These are phyloP conservation scores for Claviceps purpurea DNA, from an alignment of 2,329 filamentous ascomycete species.

Conservation along the genomic window DNA sequence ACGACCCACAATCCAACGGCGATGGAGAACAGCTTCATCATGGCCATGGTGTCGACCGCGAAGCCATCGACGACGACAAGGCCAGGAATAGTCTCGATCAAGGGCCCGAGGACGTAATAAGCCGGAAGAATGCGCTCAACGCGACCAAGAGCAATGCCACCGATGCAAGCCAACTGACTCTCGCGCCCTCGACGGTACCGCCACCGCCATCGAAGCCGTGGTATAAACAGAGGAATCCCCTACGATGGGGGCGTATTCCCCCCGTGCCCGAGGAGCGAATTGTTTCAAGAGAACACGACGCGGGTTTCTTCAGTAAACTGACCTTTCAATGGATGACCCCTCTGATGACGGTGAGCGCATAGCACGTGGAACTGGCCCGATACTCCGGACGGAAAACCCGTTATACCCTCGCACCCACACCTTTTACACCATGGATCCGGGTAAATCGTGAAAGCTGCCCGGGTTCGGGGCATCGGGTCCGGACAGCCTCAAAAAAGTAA, in stretches of 20 bases:
- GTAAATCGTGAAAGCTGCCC: neutral
- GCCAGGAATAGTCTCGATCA: slow-evolving; percentile 6
- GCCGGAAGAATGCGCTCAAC: slow-evolving; percentile 7
- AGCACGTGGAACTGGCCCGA: neutral
- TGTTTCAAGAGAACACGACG: slow-evolving; percentile 56
- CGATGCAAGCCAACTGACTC: slow-evolving; percentile 34
- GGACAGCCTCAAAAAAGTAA: neutral
- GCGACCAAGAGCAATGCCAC: slow-evolving; percentile 39
- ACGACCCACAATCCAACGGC: neutral
- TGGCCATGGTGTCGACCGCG: neutral
- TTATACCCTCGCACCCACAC: neutral
- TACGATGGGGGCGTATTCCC: slow-evolving; percentile 44
- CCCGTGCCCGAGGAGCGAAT: slow-evolving; percentile 39
- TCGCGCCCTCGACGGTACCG: slow-evolving; percentile 23
- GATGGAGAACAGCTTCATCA: neutral
- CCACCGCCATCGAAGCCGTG: slow-evolving; percentile 33
- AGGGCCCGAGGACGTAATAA: slow-evolving; percentile 7
- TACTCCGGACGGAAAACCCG: no score
- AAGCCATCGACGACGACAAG: slow-evolving; percentile 1
- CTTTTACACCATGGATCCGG: neutral
- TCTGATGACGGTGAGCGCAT: slow-evolving; percentile 55
- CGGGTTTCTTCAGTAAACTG: slow-evolving; percentile 59
- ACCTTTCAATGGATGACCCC: slow-evolving; percentile 87
- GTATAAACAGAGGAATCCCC: slow-evolving; percentile 48
- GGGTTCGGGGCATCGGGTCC: neutral